Evolutionary conservation across 805 yeast species (phyloP).

Genomic region (Metschnikowia rubicola): DNA sequence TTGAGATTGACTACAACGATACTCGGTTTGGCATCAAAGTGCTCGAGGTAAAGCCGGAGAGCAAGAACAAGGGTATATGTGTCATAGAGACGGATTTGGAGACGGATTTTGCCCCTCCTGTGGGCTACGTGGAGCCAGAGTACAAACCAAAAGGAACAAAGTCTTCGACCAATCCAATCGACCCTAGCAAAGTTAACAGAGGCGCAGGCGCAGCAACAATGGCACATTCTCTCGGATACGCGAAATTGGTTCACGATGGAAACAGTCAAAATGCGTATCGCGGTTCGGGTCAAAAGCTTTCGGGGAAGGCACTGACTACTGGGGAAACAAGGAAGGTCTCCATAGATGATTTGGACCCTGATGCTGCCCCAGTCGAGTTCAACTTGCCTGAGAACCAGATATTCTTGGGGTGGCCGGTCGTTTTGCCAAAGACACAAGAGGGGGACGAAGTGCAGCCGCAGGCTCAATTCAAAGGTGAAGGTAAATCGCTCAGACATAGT

Average conservation of each 20-base stretch:
- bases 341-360: slow-evolving; percentile 45
- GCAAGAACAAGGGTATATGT: slow-evolving; percentile 66
- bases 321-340: slow-evolving; percentile 25
- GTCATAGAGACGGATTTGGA: slow-evolving; percentile 95
- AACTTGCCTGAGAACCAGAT: slow-evolving; percentile 78
- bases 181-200: slow-evolving; percentile 32
- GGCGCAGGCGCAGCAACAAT: slow-evolving; percentile 60
- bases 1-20: slow-evolving; percentile 82
- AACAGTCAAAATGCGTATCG: slow-evolving; percentile 33
- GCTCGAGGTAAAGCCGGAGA: slow-evolving; percentile 81
- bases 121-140: slow-evolving; percentile 94
- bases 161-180: slow-evolving; percentile 31
- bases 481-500: slow-evolving; percentile 70
- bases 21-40: slow-evolving; percentile 76
- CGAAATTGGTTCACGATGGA: slow-evolving; percentile 47
- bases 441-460: slow-evolving; percentile 23
- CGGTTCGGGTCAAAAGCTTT: slow-evolving; percentile 69
- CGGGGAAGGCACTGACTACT: slow-evolving; percentile 47
- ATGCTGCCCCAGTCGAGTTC: slow-evolving; percentile 69
- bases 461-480: slow-evolving; percentile 55
- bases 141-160: slow-evolving; percentile 41
- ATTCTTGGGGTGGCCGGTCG: slow-evolving; percentile 88
- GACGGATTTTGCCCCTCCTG: slow-evolving; percentile 98
- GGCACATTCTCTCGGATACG: slow-evolving; percentile 72
- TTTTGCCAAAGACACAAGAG: slow-evolving; percentile 37